Conservation (phyloP, 306 rosid genomes). For the Acmispon strigosus region DNA sequence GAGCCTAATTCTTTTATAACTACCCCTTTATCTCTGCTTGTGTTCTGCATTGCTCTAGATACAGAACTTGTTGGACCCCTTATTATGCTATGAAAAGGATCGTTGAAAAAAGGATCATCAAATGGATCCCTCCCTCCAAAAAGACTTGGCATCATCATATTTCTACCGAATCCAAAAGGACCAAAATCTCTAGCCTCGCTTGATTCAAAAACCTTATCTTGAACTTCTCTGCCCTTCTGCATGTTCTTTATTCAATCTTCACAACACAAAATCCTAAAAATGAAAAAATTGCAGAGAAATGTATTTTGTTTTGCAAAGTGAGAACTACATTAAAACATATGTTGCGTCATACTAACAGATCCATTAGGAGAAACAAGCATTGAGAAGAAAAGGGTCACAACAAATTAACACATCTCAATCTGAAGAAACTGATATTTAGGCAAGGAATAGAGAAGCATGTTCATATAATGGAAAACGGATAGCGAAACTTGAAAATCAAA, state of each 20-base stretch:
- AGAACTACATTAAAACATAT: too few species aligned
- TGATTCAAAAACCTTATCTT: conserved; percentile 25
- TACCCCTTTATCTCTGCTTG: conserved; percentile 37
- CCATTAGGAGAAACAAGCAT: neutral
- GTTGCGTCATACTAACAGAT: too few species aligned
- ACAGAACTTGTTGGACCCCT: conserved; percentile 31
- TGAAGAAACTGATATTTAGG: neutral
- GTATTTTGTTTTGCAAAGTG: too few species aligned
- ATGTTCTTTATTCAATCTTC: conserved; percentile 27
- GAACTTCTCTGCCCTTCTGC: conserved; percentile 46
- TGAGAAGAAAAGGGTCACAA: neutral
- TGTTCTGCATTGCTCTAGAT: conserved; percentile 14
- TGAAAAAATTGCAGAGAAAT: neutral
- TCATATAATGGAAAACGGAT: neutral
- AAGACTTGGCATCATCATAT: conserved; percentile 40
- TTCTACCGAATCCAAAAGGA: conserved; percentile 42
- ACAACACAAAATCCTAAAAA: neutral
- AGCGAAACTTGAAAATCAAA: neutral
- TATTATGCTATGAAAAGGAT: conserved; percentile 34
- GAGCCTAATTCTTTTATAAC: conserved; percentile 56
- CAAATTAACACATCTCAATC: neutral
- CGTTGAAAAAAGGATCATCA: conserved; percentile 73
- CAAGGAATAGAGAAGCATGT: neutral
- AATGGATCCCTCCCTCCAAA: conserved; percentile 71
- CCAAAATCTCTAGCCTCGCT: conserved; percentile 28